phyloP scores from a whole-genome alignment of 371 early-diverging fungal genomes.

The Apophysomyces sp. region DNA sequence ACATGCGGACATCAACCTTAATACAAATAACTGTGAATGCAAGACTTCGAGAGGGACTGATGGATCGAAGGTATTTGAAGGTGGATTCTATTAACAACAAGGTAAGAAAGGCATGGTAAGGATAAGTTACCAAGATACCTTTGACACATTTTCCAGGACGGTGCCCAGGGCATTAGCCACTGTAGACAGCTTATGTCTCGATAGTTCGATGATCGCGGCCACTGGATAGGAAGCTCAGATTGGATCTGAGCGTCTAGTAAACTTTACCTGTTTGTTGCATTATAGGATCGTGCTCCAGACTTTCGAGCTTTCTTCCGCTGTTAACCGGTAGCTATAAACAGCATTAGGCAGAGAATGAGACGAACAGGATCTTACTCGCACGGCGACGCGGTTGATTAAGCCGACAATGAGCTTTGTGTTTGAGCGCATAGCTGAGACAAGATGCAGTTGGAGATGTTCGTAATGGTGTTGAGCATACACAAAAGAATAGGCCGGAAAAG shows the following conservation, averaged over 20 bases:
- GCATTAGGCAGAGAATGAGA: neutral
- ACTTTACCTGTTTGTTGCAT: constrained; percentile 58
- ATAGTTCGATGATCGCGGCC: constrained; percentile 60
- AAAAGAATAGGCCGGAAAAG: neutral
- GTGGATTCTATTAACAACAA: constrained; percentile 25
- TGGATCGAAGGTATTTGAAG: constrained; percentile 42
- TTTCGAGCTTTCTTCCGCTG: constrained; percentile 55
- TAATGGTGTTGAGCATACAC: neutral
- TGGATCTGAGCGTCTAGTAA: neutral
- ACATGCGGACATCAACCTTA: constrained; percentile 71
- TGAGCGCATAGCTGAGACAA: constrained; percentile 28
- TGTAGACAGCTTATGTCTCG: constrained; percentile 49
- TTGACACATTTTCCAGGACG: constrained; percentile 59
- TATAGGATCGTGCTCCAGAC: constrained; percentile 62
- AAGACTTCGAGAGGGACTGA: constrained; percentile 58
- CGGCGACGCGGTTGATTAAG: constrained; percentile 52
- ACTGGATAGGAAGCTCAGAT: constrained; percentile 20
- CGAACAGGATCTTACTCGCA: constrained; percentile 32
- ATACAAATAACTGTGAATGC: constrained; percentile 73
- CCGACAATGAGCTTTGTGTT: constrained; percentile 51
- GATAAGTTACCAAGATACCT: constrained; percentile 35
- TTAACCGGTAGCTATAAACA: constrained; percentile 57
- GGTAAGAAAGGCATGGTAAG: constrained; percentile 5
- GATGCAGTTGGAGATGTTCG: neutral
- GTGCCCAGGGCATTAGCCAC: constrained; percentile 51